phyloP scores from a whole-genome alignment of 495 filamentous ascomycete species.

The Barbatosphaeria neglecta region DNA sequence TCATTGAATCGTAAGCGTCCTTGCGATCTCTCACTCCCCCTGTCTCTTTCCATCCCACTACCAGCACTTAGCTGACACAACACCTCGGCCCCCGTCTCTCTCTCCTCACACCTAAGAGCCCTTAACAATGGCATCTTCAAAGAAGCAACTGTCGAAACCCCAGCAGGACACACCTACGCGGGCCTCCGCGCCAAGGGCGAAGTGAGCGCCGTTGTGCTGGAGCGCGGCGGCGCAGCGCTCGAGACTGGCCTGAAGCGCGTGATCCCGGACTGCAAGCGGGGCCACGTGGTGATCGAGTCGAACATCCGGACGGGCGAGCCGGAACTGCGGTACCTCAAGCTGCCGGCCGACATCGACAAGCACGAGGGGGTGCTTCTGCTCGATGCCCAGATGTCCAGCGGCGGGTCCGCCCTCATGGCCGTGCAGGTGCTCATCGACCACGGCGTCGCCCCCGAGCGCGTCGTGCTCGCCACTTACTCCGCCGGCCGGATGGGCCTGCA shows the following conservation, averaged over 20 bases:
- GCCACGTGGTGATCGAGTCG: conserved; percentile 81
- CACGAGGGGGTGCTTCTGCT: conserved; percentile 75
- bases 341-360: conserved; percentile 55
- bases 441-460: conserved; percentile 72
- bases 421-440: conserved; percentile 90
- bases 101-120: too few species aligned
- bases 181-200: conserved; percentile 57
- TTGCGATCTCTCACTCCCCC: background rate
- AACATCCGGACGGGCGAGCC: conserved; percentile 76
- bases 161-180: conserved; percentile 50
- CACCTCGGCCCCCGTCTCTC: too few species aligned
- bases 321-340: conserved; percentile 75
- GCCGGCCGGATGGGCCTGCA: conserved; percentile 49
- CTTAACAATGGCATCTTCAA: conserved; percentile 60
- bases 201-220: conserved; percentile 75
- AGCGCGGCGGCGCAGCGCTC: conserved; percentile 75
- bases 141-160: conserved; percentile 51
- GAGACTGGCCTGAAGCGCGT: conserved; percentile 81
- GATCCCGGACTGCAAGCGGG: conserved; percentile 83
- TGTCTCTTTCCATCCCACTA: background rate
- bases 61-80: background rate
- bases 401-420: conserved; percentile 91
- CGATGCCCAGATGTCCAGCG: conserved; percentile 88
- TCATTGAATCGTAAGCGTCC: conserved; percentile 61
- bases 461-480: conserved; percentile 37